These are phyloP conservation scores for Cutaneotrichosporon sp. DNA, from an alignment of 1,284 basidiomycete genomes.

Conservation along the genomic window DNA sequence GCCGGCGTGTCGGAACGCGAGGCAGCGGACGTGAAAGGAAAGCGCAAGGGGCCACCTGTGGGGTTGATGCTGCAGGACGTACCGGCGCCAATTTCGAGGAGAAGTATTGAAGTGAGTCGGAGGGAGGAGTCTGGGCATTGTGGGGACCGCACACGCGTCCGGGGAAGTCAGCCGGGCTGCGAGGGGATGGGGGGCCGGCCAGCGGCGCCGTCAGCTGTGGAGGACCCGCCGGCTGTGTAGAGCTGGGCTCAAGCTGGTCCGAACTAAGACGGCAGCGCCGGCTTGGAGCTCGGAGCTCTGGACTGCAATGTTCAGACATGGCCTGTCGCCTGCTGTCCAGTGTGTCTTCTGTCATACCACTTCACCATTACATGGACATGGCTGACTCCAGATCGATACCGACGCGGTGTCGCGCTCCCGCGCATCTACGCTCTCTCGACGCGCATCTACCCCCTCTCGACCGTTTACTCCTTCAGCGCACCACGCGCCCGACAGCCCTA, in stretches of 20 bases:
- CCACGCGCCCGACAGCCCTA: conserved; percentile 47
- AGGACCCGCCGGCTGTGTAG: no score
- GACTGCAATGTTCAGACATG: no score
- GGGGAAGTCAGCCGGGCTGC: no score
- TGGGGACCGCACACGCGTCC: neutral
- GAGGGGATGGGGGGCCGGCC: no score
- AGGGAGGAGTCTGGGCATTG: neutral
- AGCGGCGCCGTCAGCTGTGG: no score
- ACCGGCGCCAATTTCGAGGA: neutral
- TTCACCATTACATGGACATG: neutral
- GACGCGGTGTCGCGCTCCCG: conserved; percentile 4
- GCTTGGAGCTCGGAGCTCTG: no score
- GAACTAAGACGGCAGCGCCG: no score
- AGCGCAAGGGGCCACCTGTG: neutral
- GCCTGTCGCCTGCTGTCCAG: no score
- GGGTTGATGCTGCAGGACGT: conserved; percentile 10
- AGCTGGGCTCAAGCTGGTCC: no score
- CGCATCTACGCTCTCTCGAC: conserved; percentile 7
- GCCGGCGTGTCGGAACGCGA: neutral
- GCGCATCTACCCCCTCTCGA: conserved; percentile 7
- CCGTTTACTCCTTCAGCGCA: conserved; percentile 13
- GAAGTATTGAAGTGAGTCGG: conserved; percentile 9
- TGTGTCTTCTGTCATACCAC: no score
- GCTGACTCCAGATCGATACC: conserved; percentile 1
- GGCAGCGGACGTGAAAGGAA: neutral